Percentiles rank a stretch among this genome's conserved stretches.
phyloP scores from a whole-genome alignment of 23 red algal species.

The Gracilaria gracilis region DNA sequence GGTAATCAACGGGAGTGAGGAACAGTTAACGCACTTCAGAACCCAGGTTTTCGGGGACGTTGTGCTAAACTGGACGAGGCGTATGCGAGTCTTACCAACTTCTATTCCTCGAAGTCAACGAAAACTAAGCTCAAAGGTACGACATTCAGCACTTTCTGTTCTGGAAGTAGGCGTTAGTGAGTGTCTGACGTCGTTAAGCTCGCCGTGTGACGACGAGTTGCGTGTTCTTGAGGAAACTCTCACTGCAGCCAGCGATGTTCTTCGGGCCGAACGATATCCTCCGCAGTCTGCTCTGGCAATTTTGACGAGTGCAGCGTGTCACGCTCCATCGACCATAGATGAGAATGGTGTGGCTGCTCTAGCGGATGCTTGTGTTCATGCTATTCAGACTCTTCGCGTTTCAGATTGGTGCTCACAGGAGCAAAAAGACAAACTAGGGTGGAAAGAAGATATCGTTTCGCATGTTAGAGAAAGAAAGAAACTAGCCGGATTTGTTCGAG shows the following conservation, averaged over 20 bases:
- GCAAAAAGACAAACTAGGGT: not conserved
- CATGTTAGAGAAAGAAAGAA: not conserved
- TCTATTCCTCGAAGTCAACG: slow-evolving; percentile 5
- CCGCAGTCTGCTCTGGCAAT: slow-evolving; percentile 14
- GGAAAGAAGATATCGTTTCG: slow-evolving; percentile 1
- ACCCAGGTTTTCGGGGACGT: not conserved
- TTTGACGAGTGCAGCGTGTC: slow-evolving; percentile 25
- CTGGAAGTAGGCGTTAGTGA: slow-evolving; percentile 16
- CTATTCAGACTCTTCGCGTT: slow-evolving; percentile 15
- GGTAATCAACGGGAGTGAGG: not conserved
- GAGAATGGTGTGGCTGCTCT: slow-evolving; percentile 11
- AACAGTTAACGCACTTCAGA: not conserved
- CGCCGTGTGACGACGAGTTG: slow-evolving; percentile 16
- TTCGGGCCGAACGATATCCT: not conserved
- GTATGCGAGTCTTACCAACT: slow-evolving; percentile 3
- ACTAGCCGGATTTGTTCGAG: slow-evolving; percentile 17
- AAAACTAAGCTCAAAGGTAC: slow-evolving; percentile 1
- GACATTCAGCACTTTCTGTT: slow-evolving; percentile 26
- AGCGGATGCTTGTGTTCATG: slow-evolving; percentile 23
- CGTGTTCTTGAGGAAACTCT: slow-evolving; percentile 31
- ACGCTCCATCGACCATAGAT: slow-evolving; percentile 18
- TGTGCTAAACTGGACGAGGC: slow-evolving; percentile 22
- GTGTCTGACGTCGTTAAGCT: slow-evolving; percentile 10
- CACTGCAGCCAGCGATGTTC: not conserved
- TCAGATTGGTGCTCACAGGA: not conserved